Evolutionary conservation across 192 early-diverging fungal genomes (phyloP), one percentile per base, ranked within the genome.

Genomic region (Chytriomyces sp.): DNA sequence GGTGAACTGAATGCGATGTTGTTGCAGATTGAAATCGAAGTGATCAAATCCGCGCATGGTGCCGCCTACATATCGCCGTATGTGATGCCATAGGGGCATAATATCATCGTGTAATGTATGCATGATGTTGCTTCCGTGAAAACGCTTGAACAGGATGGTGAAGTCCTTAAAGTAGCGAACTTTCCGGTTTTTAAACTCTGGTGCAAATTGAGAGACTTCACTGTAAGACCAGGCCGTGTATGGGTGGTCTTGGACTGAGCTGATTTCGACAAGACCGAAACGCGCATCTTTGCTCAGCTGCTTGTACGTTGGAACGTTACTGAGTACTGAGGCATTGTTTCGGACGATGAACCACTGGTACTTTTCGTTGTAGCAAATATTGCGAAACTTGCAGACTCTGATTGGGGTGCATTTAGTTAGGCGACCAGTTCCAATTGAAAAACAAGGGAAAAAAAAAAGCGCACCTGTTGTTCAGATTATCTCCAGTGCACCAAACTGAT

Each of bases 81-180:
- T 78, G 23, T 75, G 60, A 74, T 77, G 75, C 64, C 77, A 87
- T 72, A 87, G 62, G 20, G 73, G 78, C 66, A 87, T 48, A 1
- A 80, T 80, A 75, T 87, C 86, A 61, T 87, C 86, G 64, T 87
- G 86, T 20, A 87, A 67, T 60, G 77, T 84, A 67, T 87, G 86
- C 86, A 87, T 87, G 66, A 87, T 87, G 77, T 87, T 87, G 47
- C 47, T 24, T 23, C 81, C 85, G 68, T 87, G 84, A 24, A 85
- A 70, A 46, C 86, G 75, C 50, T 70, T 71, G 59, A 80, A 72
- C 8, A 84, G 75, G 78, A 87, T 82, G 71, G 86, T 82, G 46
- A 75, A 59, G 24, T 75, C 69, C 20, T 72, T 80, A 53, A 82
- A 79, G 77, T 86, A 87, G 18, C 86, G 79, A 16, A 87, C 83